Evolutionary conservation across 129 eudicot species (phyloP).

Genomic region (Chrysanthemum makinoi): DNA sequence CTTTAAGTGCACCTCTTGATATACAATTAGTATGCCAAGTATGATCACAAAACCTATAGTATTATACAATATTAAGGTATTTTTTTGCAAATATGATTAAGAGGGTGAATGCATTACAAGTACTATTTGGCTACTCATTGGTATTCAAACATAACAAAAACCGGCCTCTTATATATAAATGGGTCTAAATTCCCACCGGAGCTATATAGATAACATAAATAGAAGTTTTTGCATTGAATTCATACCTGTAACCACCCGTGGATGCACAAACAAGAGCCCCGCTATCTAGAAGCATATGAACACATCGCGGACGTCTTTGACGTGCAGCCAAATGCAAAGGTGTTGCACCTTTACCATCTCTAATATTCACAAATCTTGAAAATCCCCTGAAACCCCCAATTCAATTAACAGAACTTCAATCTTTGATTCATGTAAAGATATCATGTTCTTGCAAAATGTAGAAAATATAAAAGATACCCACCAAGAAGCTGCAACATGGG

Average conservation of each 20-base stretch:
- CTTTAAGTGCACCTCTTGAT: background rate
- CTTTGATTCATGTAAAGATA: background rate
- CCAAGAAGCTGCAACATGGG: slow-evolving; percentile 92
- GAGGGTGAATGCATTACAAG: background rate
- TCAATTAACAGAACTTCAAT: slow-evolving; percentile 7
- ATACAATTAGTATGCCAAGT: background rate
- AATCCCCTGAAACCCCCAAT: slow-evolving; percentile 65
- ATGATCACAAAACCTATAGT: background rate
- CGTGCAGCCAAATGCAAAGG: slow-evolving; percentile 98
- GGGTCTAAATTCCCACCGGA: background rate
- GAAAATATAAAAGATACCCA: slow-evolving; percentile 24
- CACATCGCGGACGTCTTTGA: slow-evolving; percentile 74
- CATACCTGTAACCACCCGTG: slow-evolving; percentile 72
- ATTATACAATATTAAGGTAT: background rate
- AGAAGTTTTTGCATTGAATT: slow-evolving; percentile 1
- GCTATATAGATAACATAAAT: background rate
- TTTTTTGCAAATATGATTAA: background rate
- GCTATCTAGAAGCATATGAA: slow-evolving; percentile 69
- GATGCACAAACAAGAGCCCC: slow-evolving; percentile 83
- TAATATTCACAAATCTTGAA: slow-evolving; percentile 87
- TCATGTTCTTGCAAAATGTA: slow-evolving; percentile 2
- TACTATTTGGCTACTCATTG: background rate
- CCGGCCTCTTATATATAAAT: background rate
- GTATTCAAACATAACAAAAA: background rate
- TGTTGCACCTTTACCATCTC: slow-evolving; percentile 95